Base-by-base conservation (phyloP, 2,329 filamentous ascomycete species). In the Dryadomyces quercus-mongolicae region DNA sequence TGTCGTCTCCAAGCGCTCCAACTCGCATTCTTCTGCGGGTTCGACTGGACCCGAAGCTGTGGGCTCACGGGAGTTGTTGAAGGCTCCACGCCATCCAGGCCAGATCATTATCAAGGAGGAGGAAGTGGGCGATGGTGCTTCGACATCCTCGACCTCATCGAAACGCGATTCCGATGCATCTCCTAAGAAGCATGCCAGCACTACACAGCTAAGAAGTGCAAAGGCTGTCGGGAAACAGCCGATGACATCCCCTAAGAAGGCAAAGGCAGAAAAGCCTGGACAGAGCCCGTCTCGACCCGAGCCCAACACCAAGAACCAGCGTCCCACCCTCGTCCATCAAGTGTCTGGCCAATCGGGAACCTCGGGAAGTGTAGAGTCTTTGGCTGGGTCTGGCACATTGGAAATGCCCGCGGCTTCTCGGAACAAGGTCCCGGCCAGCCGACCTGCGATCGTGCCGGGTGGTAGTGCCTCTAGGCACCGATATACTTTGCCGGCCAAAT, bases 191-290 rank as follows among this genome's bases (percentile, higher is more conserved):
- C 40, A 13, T 7, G 21, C 20, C 16, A 36, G 20, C 22, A 7
- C 20, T 25, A 9, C 31, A 48, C 67, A 47, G 10, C 38, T 20
- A 13, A 22, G 48, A 54, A 76, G 72, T 58, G 66, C 69, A 16
- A 78, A 77, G 60, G 71, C 73, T 21, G 68, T 70, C 12, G 76
- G 75, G 3, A 80, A 80, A 57, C 71, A 69, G 49, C 73, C 74
- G 10, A 67, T 51, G 10, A 31, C 25, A 4, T 31, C 25, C 8
- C 25, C 25, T 31, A 31, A 31, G 25, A 31, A 31, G 25, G 25
- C 25, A 15, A 15, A 13, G 10, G 18, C 18, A 46, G 18, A 22
- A n/a, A 18, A 12, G 21, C 8, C 12, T 12, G 44, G 16, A 46
- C 3, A 3, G 3, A 12, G 16, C 12, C 12, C 18, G 21, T 20